phyloP scores from a whole-genome alignment of 257 asterid species.

The Lavandula angustifolia region DNA sequence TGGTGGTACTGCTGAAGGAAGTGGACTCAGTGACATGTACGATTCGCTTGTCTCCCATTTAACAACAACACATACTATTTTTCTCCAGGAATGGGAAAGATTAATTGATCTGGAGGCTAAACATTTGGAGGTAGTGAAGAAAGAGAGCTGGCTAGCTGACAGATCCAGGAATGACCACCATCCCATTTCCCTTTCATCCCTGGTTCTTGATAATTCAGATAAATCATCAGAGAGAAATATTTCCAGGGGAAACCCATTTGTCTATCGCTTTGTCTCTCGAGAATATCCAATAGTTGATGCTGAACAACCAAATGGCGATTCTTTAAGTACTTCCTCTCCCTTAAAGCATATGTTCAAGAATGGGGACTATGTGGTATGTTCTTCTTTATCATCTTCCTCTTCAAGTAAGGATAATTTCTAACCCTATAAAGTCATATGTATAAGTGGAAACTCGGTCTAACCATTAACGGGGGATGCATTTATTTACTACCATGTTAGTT shows the following conservation, averaged over 20 bases:
- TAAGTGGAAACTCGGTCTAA: constrained; percentile 7
- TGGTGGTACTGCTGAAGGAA: constrained; percentile 78
- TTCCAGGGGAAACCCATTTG: constrained; percentile 49
- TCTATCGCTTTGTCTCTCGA: constrained; percentile 64
- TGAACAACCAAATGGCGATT: constrained; percentile 38
- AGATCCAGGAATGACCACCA: constrained; percentile 44
- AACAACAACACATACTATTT: constrained; percentile 54
- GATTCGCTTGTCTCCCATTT: constrained; percentile 83
- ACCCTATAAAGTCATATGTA: constrained; percentile 4
- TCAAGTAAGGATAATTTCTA: constrained; percentile 15
- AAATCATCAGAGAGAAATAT: constrained; percentile 36
- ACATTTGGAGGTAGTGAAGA: constrained; percentile 79
- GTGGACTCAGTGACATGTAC: constrained; percentile 75
- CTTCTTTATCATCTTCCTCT: constrained; percentile 24
- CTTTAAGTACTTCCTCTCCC: constrained; percentile 45
- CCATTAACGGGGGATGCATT: constrained; percentile 16
- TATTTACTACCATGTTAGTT: constrained; percentile 8
- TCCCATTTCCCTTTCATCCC: constrained; percentile 51
- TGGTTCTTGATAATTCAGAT: constrained; percentile 63
- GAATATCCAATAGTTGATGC: constrained; percentile 34
- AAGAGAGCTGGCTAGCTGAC: constrained; percentile 61
- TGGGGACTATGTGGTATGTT: constrained; percentile 92
- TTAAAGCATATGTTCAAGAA: constrained; percentile 49
- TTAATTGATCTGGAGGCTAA: constrained; percentile 89
- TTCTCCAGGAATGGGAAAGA: constrained; percentile 88